Base-by-base conservation (phyloP, 116 monocot species). In the Dioscorea cayenensis region DNA sequence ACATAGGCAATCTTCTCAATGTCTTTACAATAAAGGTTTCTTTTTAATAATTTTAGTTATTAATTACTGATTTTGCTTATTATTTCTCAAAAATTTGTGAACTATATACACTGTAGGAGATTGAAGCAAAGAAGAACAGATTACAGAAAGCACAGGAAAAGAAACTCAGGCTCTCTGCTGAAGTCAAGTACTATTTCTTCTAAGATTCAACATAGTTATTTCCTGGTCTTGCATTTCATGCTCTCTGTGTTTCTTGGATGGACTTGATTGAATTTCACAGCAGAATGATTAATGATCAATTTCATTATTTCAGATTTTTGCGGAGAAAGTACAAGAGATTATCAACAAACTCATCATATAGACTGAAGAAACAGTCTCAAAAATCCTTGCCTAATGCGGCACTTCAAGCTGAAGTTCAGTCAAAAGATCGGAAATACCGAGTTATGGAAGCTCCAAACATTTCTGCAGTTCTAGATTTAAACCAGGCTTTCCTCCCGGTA, bases 401-500 rank as follows among this genome's bases (percentile, higher is more conserved):
- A 0, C 49, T 23, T 20, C 25, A 63, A 14, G 64, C 28, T 22
- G 71, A 64, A 17, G 12, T 51, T 17, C 17, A 36, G 38, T 36
- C 67, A 19, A 63, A 74, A 50, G 82, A 78, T n/a, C 68, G 59
- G 19, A 77, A 61, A 38, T 65, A 60, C 16, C 84, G 63, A 48
- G 38, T 60, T 48, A 81, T 59, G 18, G 78, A 85, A 75, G 74
- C 68, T 7, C 81, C 66, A 9, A 81, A 66, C 27, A 51, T 77
- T 17, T 66, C 80, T 81, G 63, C 63, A 25, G 38, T 84, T 28
- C 69, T 94, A 58, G 94, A 94, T 63, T 80, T 90, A 72, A 94
- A 94, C 72, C 81, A 88, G 88, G 68, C 79, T 52, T 89, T 81
- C 28, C 62, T 73, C 2, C 85, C 79, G 70, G 85, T 88, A 77